phyloP scores from a whole-genome alignment of 345 rosid genomes.

The Linum usitatissimum region DNA sequence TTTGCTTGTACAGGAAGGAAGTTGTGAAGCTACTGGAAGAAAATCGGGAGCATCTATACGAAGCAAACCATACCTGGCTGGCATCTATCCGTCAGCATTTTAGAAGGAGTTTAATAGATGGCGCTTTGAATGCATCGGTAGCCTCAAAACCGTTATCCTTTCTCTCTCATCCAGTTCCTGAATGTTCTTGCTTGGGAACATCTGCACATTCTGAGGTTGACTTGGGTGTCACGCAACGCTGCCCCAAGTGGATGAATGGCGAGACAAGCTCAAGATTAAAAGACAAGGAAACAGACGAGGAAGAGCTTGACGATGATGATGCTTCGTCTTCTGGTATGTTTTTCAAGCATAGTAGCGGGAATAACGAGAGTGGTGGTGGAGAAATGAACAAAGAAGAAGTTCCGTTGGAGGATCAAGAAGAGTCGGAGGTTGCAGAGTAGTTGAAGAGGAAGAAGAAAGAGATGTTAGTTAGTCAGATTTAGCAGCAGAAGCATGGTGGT shows the following conservation, averaged over 20 bases:
- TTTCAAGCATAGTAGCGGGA: slow-evolving; percentile 35
- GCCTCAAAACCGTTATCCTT: slow-evolving; percentile 49
- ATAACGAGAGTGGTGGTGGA: slow-evolving; percentile 46
- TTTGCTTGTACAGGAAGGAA: slow-evolving; percentile 35
- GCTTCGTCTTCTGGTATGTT: slow-evolving; percentile 63
- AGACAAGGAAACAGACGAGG: slow-evolving; percentile 70
- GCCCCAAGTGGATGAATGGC: slow-evolving; percentile 72
- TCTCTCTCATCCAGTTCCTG: slow-evolving; percentile 77
- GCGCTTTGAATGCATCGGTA: slow-evolving; percentile 44
- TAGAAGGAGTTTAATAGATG: slow-evolving; percentile 54
- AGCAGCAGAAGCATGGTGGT: no score
- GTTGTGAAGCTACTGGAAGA: slow-evolving; percentile 56
- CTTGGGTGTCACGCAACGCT: slow-evolving; percentile 47
- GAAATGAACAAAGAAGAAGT: slow-evolving; percentile 71
- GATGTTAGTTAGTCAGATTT: neutral
- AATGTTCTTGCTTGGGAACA: slow-evolving; percentile 62
- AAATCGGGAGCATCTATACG: slow-evolving; percentile 52
- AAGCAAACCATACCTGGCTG: slow-evolving; percentile 81
- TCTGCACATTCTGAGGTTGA: slow-evolving; percentile 27
- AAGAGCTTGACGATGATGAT: slow-evolving; percentile 45
- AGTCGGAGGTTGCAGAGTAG: slow-evolving; percentile 60
- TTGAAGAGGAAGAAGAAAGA: neutral
- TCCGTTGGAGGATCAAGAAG: slow-evolving; percentile 85
- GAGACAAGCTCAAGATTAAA: slow-evolving; percentile 25
- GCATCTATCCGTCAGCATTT: slow-evolving; percentile 57